phyloP scores from a whole-genome alignment of 2,329 filamentous ascomycete species.

The Colletotrichum godetiae region DNA sequence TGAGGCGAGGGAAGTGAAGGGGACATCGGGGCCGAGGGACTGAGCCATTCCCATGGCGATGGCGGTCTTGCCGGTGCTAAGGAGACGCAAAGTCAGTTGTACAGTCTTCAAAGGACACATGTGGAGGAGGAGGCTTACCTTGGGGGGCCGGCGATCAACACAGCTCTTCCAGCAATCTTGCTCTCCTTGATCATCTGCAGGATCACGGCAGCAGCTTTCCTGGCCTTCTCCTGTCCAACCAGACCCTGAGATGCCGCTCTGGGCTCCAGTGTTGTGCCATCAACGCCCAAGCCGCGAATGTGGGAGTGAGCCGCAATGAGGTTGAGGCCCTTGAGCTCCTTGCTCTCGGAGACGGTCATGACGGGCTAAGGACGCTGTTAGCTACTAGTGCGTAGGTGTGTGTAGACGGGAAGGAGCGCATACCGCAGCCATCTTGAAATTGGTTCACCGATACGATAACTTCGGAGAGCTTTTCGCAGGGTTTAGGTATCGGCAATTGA shows the following conservation, averaged over 20 bases:
- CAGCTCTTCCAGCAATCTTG: slow-evolving; percentile 95
- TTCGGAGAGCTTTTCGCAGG: not conserved
- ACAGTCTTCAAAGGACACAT: not conserved
- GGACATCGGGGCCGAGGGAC: slow-evolving; percentile 91
- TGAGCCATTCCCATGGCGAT: slow-evolving; percentile 99
- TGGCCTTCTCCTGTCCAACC: slow-evolving; percentile 95
- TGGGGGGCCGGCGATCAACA: slow-evolving; percentile 93
- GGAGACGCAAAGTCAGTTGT: slow-evolving; percentile 34
- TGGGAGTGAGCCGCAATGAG: slow-evolving; percentile 98
- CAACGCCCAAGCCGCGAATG: slow-evolving; percentile 94
- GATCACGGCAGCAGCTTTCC: slow-evolving; percentile 95
- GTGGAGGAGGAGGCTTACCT: slow-evolving; percentile 59
- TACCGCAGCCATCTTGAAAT: slow-evolving; percentile 63
- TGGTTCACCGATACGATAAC: not conserved
- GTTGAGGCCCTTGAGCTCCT: slow-evolving; percentile 95
- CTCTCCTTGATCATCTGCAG: slow-evolving; percentile 99
- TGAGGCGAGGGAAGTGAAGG: slow-evolving; percentile 94
- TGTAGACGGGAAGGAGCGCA: slow-evolving; percentile 38
- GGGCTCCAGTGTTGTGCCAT: slow-evolving; percentile 90
- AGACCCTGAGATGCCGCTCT: slow-evolving; percentile 88
- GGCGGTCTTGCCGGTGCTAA: slow-evolving; percentile 94
- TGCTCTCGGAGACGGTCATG: slow-evolving; percentile 90
- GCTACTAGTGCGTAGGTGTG: not conserved
- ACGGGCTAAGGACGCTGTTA: slow-evolving; percentile 57
- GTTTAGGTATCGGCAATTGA: not conserved